phyloP scores from a whole-genome alignment of 23 red algal genomes.

The Gracilaria vermiculophylla region DNA sequence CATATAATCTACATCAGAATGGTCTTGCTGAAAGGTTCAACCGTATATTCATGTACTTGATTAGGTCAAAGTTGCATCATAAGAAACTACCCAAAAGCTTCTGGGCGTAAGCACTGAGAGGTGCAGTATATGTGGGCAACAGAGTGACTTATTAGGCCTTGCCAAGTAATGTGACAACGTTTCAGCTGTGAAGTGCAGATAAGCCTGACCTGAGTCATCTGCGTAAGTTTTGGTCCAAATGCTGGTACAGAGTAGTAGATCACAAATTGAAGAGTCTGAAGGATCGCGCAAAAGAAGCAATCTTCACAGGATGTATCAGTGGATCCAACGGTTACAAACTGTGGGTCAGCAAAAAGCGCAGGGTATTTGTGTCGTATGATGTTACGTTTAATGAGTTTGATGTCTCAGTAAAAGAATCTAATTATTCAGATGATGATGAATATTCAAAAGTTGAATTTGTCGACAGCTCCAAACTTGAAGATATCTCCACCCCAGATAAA shows the following conservation, averaged over 20 bases:
- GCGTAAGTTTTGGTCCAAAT: neutral
- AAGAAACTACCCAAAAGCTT: conserved; percentile 5
- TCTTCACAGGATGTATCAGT: conserved; percentile 9
- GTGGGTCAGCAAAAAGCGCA: neutral
- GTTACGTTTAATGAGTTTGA: neutral
- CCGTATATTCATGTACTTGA: conserved; percentile 31
- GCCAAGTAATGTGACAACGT: conserved; percentile 7
- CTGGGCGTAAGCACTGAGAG: neutral
- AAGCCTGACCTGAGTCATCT: conserved; percentile 31
- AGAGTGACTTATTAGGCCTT: neutral
- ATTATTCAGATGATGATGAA: no score
- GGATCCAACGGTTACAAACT: conserved; percentile 20
- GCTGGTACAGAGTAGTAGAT: conserved; percentile 10
- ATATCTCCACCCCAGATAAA: no score
- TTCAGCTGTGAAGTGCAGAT: neutral
- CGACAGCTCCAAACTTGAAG: no score
- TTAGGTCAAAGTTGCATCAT: conserved; percentile 7
- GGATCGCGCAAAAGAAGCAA: neutral
- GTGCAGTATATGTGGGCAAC: conserved; percentile 19
- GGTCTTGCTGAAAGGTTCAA: conserved; percentile 26
- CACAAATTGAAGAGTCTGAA: conserved; percentile 18
- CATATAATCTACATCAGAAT: conserved; percentile 47
- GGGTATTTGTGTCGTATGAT: conserved; percentile 1
- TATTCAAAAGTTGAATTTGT: no score
- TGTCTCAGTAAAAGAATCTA: no score